Base-by-base conservation (phyloP, 192 early-diverging fungal species). In the Paraglomus brasilianum region DNA sequence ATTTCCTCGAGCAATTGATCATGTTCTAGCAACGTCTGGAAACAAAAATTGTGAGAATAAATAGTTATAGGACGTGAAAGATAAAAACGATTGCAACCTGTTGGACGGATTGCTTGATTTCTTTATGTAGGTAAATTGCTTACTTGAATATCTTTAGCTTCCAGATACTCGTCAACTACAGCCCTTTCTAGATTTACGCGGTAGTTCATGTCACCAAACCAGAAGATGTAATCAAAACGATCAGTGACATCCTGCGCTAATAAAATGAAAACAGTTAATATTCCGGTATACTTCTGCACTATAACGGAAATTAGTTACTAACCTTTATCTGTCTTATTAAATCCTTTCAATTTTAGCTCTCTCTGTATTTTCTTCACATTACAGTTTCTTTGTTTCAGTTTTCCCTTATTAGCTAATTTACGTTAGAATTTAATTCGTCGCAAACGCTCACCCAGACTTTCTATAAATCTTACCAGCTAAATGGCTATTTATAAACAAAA, bases 121-220 rank as follows among this genome's bases (percentile, higher is more conserved):
- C n/a, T 11, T 59, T 11, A n/a, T 39, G 43, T 46, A 24, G 15
- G 5, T 19, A 38, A 24, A 3, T 17, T 2, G 22, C 17, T 68
- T 71, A 79, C 78, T 56, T 76, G 69, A 39, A 88, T 57, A 57
- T 89, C 74, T n/a, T 82, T 80, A 51, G 74, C 65, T 7, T 69
- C 51, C 0, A 91, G 53, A 14, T 78, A 73, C 1, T 77, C 68
- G 8, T 86, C 78, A 2, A 85, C 89, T 36, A 77, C 67, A 3
- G 71, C 63, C 56, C 90, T 77, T 0, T 79, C 50, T 8, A 87
- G 64, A 24, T 81, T 71, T 39, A 94, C 75, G 10, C 92, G 80
- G 64, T 94, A 93, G 66, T 94, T 94, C 43, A 93, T 73, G 72
- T 94, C 92, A 41, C 92, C 92, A 47, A 93, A 79, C 77, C 86